Evolutionary conservation across 306 rosid genomes (phyloP).

Genomic region (Calophaca sinica): DNA sequence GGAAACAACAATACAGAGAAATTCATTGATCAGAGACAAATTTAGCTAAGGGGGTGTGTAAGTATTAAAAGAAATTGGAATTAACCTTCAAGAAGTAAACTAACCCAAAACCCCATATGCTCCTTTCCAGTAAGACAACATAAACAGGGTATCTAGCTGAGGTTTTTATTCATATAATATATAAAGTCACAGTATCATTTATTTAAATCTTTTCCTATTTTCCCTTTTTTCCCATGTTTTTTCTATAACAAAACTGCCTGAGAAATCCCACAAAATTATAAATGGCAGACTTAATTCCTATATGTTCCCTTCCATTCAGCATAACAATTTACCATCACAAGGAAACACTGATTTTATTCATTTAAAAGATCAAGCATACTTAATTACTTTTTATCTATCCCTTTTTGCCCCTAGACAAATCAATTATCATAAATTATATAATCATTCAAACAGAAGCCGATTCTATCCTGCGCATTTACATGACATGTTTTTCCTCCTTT

Average conservation of each 20-base stretch:
- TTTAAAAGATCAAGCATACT: background rate
- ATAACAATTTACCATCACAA: constrained; percentile 24
- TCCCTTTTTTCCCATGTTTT: background rate
- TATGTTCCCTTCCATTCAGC: constrained; percentile 13
- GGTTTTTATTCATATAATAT: background rate
- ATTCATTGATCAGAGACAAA: constrained; percentile 33
- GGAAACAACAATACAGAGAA: constrained; percentile 27
- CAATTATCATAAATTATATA: constrained; percentile 12
- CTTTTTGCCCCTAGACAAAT: background rate
- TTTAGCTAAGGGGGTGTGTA: background rate
- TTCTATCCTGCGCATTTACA: background rate
- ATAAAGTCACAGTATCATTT: background rate
- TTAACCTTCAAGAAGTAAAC: background rate
- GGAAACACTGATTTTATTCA: constrained; percentile 15
- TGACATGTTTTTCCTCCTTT: constrained; percentile 3
- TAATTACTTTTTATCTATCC: background rate
- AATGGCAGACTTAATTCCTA: constrained; percentile 6
- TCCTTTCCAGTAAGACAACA: background rate
- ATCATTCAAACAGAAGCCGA: constrained; percentile 17
- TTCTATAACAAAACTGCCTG: background rate
- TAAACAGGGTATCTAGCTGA: constrained; percentile 17
- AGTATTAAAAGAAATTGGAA: constrained; percentile 4
- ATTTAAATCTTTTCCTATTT: constrained; percentile 6
- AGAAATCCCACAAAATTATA: constrained; percentile 7
- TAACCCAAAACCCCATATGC: constrained; percentile 13